phyloP scores from a whole-genome alignment of 495 filamentous ascomycete species.

The Penicillium waksmanii region DNA sequence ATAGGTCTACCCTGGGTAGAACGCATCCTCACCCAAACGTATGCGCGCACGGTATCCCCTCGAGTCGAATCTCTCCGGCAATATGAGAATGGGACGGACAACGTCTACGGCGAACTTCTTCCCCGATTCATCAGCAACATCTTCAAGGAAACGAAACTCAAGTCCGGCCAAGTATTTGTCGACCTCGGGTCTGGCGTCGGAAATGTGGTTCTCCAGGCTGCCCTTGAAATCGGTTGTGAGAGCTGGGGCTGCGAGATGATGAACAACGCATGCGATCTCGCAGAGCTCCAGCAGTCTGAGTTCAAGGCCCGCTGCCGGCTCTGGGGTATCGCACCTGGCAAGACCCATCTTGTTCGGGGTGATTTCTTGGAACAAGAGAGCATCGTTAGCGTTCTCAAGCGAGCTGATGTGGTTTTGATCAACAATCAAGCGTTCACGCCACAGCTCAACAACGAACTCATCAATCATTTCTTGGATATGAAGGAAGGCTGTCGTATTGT shows the following conservation, averaged over 20 bases:
- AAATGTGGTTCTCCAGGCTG: constrained; percentile 93
- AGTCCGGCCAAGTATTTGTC: constrained; percentile 81
- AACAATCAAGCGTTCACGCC: constrained; percentile 97
- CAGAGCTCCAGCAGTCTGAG: constrained; percentile 83
- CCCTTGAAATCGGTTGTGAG: constrained; percentile 89
- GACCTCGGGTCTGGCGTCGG: constrained; percentile 95
- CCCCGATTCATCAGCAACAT: constrained; percentile 81
- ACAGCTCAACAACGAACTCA: constrained; percentile 80
- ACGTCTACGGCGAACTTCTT: constrained; percentile 92
- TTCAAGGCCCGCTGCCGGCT: constrained; percentile 81
- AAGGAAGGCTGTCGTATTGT: constrained; percentile 91
- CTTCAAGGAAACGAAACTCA: constrained; percentile 76
- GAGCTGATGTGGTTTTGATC: constrained; percentile 89
- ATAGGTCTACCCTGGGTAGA: constrained; percentile 72
- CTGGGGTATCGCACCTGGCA: constrained; percentile 83
- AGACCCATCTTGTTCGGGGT: constrained; percentile 78
- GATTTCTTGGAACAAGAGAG: constrained; percentile 78
- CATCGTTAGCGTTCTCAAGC: constrained; percentile 72
- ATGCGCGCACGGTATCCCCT: constrained; percentile 89
- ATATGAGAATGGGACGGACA: constrained; percentile 85
- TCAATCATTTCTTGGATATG: constrained; percentile 90
- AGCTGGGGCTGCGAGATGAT: constrained; percentile 97
- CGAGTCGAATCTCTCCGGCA: constrained; percentile 77
- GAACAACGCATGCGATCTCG: constrained; percentile 82
- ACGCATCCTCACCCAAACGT: constrained; percentile 84